These are phyloP conservation scores for Pseudophaeomoniella oleicola DNA, from an alignment of 2,329 filamentous ascomycete genomes.

Conservation along the genomic window DNA sequence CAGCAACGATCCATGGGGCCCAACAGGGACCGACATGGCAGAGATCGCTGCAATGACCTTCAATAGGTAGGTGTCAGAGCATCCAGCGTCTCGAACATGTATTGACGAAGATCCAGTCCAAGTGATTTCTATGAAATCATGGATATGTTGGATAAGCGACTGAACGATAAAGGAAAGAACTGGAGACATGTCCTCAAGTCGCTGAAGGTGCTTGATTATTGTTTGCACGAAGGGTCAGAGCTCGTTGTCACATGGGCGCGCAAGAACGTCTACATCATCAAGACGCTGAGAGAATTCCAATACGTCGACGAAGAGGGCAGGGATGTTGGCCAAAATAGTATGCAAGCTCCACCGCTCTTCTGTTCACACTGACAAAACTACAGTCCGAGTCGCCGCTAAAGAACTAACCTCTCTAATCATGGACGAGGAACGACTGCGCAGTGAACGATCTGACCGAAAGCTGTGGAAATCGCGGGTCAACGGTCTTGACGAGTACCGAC, in stretches of 20 bases:
- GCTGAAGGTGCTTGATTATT: slow-evolving; percentile 94
- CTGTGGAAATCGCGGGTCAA: slow-evolving; percentile 94
- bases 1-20: slow-evolving; percentile 97
- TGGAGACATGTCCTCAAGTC: slow-evolving; percentile 98
- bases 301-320: slow-evolving; percentile 91
- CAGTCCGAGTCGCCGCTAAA: slow-evolving; percentile 90
- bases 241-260: slow-evolving; percentile 94
- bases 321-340: slow-evolving; percentile 94
- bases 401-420: slow-evolving; percentile 83
- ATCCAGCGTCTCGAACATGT: background rate
- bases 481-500: slow-evolving; percentile 70
- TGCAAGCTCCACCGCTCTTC: too few relatives aligned
- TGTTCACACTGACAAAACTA: too few relatives aligned
- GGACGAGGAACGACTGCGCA: slow-evolving; percentile 83
- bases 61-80: slow-evolving; percentile 61
- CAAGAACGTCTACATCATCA: slow-evolving; percentile 98
- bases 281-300: slow-evolving; percentile 91
- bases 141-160: slow-evolving; percentile 96
- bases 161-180: slow-evolving; percentile 99
- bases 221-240: slow-evolving; percentile 91
- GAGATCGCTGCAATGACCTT: slow-evolving; percentile 97
- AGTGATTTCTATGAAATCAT: slow-evolving; percentile 99
- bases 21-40: slow-evolving; percentile 94
- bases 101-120: slow-evolving; percentile 41
- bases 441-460: slow-evolving; percentile 80